Evolutionary conservation across 805 yeast genomes (phyloP), one percentile per base, ranked within the genome.

Genomic region (Candida dajiaensis): DNA sequence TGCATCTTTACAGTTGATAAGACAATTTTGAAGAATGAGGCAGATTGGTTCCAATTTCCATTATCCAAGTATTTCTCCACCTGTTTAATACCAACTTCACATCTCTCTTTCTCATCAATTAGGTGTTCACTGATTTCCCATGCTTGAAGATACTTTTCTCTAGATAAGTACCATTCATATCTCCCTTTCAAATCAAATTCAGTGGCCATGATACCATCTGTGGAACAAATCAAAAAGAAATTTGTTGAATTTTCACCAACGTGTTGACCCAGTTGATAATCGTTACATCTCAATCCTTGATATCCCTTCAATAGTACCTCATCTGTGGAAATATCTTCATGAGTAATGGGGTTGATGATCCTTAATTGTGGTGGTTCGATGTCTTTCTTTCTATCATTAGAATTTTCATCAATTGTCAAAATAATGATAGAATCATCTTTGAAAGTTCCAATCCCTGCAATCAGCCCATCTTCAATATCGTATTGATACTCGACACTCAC

Each of bases 391-490:
- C 43, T 35, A 9, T 25, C 54, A 46, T 33, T 45, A 20, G 6
- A 77, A 72, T 29, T 74, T 71, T 43, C 66, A 55, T 40, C 65
- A 56, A 74, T 77, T 9, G 84, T 74, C 41, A 84, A 65, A 4
- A 85, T 63, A 64, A 89, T 69, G 58, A 88, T 67, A 42, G 78
- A 75, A 51, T 85, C 90, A 48, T 84, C 89, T 50, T 78, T 80
- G 57, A 83, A 84, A n/a, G 83, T 76, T 1, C 88, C 77, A 15
- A 89, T 72, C 1, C 97, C 97, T 3, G 92, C 81, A 19, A 92
- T 74, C 40, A 86, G 64, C 33, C 53, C 52, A 18, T 58, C 71
- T 44, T 72, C 81, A 1, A 69, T 44, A 12, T 59, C 49, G 45
- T 68, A 54, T 18, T 68, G 65, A 55, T 74, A 58, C 50, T 72